Conservation (phyloP, 306 rosid genomes). For the Vigna hirtella region DNA sequence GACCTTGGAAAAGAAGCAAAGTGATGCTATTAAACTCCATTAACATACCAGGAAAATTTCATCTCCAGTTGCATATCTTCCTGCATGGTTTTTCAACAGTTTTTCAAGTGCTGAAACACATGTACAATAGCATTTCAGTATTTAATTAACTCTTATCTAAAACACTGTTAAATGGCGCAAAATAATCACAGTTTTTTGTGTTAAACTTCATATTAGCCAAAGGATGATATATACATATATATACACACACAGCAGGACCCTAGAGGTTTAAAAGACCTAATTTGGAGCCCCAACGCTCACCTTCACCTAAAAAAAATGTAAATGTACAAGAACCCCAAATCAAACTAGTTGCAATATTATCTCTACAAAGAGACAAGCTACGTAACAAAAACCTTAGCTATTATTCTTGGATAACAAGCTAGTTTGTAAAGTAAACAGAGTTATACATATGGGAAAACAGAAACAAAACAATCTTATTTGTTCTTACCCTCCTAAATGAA, state of each 20-base stretch:
- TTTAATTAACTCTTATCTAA: neutral
- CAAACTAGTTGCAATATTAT: neutral
- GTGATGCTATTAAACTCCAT: neutral
- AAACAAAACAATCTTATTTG: neutral
- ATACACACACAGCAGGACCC: neutral
- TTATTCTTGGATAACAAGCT: neutral
- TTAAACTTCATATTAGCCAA: neutral
- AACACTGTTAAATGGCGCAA: neutral
- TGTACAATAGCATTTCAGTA: neutral
- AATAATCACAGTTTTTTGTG: neutral
- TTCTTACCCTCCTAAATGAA: neutral
- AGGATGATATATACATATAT: neutral
- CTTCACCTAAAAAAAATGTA: too few relatives aligned
- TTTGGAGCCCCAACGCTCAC: too few relatives aligned
- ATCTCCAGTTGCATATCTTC: constrained; percentile 58
- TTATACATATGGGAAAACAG: neutral
- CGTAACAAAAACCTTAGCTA: neutral
- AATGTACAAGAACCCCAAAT: neutral
- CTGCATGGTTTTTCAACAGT: constrained; percentile 46
- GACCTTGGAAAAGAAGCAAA: neutral
- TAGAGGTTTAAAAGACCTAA: too few relatives aligned
- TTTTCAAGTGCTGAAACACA: constrained; percentile 49
- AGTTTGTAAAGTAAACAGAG: neutral
- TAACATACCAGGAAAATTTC: constrained; percentile 46
- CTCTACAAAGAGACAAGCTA: neutral